phyloP scores from a whole-genome alignment of 192 early-diverging fungal genomes.

The Coemansia asiatica region DNA sequence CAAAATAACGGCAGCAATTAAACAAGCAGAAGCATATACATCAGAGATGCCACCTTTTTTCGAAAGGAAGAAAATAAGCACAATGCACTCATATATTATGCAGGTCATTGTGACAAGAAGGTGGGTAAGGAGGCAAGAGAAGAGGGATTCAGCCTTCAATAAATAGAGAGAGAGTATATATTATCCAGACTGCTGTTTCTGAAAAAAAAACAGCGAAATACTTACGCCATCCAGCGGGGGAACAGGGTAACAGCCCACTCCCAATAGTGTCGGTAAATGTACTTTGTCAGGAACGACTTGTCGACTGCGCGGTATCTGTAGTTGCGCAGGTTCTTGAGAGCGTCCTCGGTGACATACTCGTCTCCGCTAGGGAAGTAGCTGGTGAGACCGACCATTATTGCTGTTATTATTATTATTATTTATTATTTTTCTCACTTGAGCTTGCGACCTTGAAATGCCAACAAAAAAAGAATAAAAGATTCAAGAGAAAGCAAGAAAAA shows the following conservation, averaged over 20 bases:
- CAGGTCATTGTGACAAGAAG: background rate
- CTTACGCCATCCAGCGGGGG: constrained; percentile 93
- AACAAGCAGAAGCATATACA: background rate
- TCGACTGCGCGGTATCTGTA: constrained; percentile 82
- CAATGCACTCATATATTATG: background rate
- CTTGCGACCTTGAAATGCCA: background rate
- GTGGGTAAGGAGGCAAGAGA: background rate
- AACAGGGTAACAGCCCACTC: constrained; percentile 84
- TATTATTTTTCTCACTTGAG: background rate
- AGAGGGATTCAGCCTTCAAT: no score
- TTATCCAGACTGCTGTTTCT: no score
- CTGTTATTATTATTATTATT: background rate
- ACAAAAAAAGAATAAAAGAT: constrained; percentile 14
- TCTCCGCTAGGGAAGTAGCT: constrained; percentile 50
- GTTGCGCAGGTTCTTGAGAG: constrained; percentile 68
- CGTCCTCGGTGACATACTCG: constrained; percentile 67
- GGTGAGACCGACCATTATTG: constrained; percentile 28
- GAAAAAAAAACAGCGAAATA: constrained; percentile 28
- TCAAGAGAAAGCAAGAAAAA: constrained; percentile 4
- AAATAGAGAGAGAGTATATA: no score
- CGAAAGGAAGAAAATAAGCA: no score
- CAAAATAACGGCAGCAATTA: background rate
- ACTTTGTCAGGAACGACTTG: constrained; percentile 79
- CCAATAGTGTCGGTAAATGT: constrained; percentile 87
- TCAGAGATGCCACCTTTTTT: constrained; percentile 1